Evolutionary conservation across 148 eudicot species (phyloP), one percentile per base, ranked within the genome.

Genomic region (Rheum nobile): DNA sequence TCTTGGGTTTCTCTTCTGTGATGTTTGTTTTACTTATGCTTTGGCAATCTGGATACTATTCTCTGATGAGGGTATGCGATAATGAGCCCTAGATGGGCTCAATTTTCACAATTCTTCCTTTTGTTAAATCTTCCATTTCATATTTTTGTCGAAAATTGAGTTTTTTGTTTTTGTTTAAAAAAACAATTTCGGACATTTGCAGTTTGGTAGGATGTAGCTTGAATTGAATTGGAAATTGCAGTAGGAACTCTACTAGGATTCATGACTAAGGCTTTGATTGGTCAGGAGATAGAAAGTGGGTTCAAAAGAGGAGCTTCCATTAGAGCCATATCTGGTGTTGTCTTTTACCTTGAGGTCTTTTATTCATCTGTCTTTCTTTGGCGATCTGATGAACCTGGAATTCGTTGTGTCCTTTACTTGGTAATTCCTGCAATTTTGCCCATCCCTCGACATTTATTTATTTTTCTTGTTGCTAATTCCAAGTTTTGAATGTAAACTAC

Each of bases 311-410:
- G 98, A 70, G 97, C 99, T 71, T 91, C 99, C 14, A 96, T 95
- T 73, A 97, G 99, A 76, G 99, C 99, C 69, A 95, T 95, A 38
- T 91, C 99, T 74, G 99, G 98, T 75, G 99, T 97, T 86, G 97
- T 95, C 80, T 91, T 95, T 82, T 95, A 97, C 6, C 90, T 95
- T 77, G 99, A 95, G 75, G 99, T 95, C 72, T 95, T 95, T 19
- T 97, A 95, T 77, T 88, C 99, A 3, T 95, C 97, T 0, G 85
- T 95, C 54, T 82, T 88, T 73, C 86, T 95, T 35, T 95, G 99
- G 99, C 89, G 88, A 79, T 86, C 99, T 0, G 99, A 92, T 77
- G 99, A 92, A 84, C 87, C 97, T 4, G 99, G 97, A 57, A 75
- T 91, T 37, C 90, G 91, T 26, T 91, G 99, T 80, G 88, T 90